These are phyloP conservation scores for Colletotrichum scovillei DNA, from an alignment of 2,329 filamentous ascomycete species.

Conservation along the genomic window DNA sequence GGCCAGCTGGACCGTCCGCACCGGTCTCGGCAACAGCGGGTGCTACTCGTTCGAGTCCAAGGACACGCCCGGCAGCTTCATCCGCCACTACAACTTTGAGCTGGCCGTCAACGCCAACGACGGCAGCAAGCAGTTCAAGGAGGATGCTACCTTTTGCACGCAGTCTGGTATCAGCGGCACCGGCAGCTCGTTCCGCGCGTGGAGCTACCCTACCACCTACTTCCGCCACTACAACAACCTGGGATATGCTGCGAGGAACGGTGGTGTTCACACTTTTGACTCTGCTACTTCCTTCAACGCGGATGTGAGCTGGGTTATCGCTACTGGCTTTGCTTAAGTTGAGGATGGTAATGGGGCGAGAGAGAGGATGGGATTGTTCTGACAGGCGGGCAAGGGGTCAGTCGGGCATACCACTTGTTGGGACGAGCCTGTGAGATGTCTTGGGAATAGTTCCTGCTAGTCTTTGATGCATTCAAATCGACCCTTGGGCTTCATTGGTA, in stretches of 20 bases:
- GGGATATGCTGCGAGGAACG: constrained; percentile 62
- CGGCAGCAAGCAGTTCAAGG: constrained; percentile 64
- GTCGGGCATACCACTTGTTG: neutral
- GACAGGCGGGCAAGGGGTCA: neutral
- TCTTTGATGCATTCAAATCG: neutral
- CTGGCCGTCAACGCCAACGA: constrained; percentile 64
- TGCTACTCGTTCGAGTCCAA: constrained; percentile 72
- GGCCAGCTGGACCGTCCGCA: constrained; percentile 64
- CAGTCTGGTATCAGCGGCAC: constrained; percentile 61
- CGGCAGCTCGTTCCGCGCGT: constrained; percentile 65
- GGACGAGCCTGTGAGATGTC: neutral
- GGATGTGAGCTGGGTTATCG: constrained; percentile 64
- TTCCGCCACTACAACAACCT: constrained; percentile 65
- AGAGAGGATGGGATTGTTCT: neutral
- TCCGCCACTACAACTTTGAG: constrained; percentile 66
- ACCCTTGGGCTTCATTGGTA: neutral
- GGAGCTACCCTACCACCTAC: constrained; percentile 70
- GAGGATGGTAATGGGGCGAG: neutral
- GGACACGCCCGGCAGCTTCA: constrained; percentile 68
- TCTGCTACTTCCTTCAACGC: constrained; percentile 58
- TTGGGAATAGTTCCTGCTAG: neutral
- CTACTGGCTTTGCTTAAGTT: constrained; percentile 54
- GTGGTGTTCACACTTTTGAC: constrained; percentile 67
- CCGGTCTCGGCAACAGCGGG: constrained; percentile 65
- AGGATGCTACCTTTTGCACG: constrained; percentile 74